Evolutionary conservation across 1,284 basidiomycete species (phyloP).

Genomic region (Fistulina hepatica): DNA sequence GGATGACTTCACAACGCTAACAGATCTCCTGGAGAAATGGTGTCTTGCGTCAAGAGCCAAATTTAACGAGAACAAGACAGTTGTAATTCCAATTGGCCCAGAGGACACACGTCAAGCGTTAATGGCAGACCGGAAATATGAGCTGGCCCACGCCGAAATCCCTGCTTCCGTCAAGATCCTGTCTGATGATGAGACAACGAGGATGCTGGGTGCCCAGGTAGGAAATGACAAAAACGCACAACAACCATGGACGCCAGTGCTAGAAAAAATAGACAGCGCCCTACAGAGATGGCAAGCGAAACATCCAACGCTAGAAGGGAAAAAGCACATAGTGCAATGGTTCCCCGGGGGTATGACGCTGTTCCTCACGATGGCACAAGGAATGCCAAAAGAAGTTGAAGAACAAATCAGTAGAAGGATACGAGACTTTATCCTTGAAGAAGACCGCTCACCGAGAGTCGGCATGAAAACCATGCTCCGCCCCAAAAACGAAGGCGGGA

Average conservation of each 20-base stretch:
- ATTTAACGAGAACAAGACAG: constrained; percentile 14
- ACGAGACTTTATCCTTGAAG: constrained; percentile 2
- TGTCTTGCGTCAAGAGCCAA: constrained; percentile 14
- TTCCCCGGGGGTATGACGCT: constrained; percentile 12
- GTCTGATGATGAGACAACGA: constrained; percentile 10
- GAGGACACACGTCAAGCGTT: constrained; percentile 8
- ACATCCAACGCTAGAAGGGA: constrained; percentile 13
- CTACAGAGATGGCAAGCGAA: constrained; percentile 11
- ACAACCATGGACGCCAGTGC: constrained; percentile 10
- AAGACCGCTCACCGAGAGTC: no score
- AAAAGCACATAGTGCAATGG: constrained; percentile 12
- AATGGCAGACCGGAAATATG: constrained; percentile 1
- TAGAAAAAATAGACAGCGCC: constrained; percentile 12
- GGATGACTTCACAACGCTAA: constrained; percentile 8
- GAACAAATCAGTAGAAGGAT: constrained; percentile 4
- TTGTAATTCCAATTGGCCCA: constrained; percentile 13
- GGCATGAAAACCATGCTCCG: constrained; percentile 7
- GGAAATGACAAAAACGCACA: constrained; percentile 12
- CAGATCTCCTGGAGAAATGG: constrained; percentile 9
- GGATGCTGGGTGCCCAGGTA: constrained; percentile 16
- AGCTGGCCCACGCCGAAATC: constrained; percentile 1
- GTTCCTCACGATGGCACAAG: constrained; percentile 15
- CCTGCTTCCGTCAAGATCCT: constrained; percentile 11
- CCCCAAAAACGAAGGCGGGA: constrained; percentile 12
- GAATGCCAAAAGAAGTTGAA: constrained; percentile 16